Evolutionary conservation across 306 rosid species (phyloP).

Genomic region (Gastrolobium villosum): DNA sequence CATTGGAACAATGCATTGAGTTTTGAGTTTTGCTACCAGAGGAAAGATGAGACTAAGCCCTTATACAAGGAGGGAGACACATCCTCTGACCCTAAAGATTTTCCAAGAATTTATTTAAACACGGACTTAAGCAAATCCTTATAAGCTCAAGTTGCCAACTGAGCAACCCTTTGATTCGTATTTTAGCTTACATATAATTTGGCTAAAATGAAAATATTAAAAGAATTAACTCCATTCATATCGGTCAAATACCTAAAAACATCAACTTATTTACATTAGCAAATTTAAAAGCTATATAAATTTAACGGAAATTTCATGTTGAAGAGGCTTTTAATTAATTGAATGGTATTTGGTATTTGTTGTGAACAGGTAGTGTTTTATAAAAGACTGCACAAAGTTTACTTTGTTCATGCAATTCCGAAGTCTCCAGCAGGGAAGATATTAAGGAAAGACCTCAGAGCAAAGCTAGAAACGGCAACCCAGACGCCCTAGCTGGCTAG

Average conservation of each 20-base stretch:
- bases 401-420: constrained; percentile 80
- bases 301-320: background rate
- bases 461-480: constrained; percentile 62
- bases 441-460: constrained; percentile 84
- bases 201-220: background rate
- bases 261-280: background rate
- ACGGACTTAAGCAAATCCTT: no score
- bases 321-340: background rate
- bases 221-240: background rate
- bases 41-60: no score
- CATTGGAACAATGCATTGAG: no score
- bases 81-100: no score
- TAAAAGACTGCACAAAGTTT: constrained; percentile 81
- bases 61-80: no score
- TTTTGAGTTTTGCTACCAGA: no score
- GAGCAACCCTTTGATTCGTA: background rate
- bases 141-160: no score
- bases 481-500: constrained; percentile 28
- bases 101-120: no score
- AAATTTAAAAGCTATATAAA: background rate
- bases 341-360: constrained; percentile 39
- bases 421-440: constrained; percentile 92
- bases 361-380: constrained; percentile 81
- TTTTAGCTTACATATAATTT: background rate
- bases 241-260: background rate